Evolutionary conservation across 805 yeast genomes (phyloP), one percentile per base, ranked within the genome.

Genomic region (Metschnikowia baotianmanensis): DNA sequence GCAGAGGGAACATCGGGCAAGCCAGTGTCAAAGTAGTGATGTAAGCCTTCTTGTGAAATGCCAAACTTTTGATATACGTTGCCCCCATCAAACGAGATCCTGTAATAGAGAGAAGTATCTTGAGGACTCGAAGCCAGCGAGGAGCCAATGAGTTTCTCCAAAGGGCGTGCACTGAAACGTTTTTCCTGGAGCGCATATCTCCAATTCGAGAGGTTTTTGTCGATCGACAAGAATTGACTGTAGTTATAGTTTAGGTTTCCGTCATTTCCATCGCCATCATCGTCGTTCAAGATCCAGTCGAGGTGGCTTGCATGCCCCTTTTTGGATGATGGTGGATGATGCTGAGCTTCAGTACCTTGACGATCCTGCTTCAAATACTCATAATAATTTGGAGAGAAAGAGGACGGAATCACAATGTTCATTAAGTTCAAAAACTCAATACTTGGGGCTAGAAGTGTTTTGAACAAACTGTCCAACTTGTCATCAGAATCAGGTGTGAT

Each of bases 261-360:
- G 48, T 69, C 75, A 43, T 68, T 69, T 6, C 75, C 74, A 46
- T 69, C 75, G 17, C 75, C 75, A 46, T 68, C 75, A 46, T 69
- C 72, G 43, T 70, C 72, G 42, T 68, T 68, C 32, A 69, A 55
- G 18, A 69, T 67, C 71, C 72, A 67, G 44, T 69, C 74, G 21
- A 69, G 55, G 29, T 50, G 52, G 27, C 45, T 46, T n/a, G 48
- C 51, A 18, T 53, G 51, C 6, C 39, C 40, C 26, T 46, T 48
- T 25, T 43, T 44, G 11, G 42, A 18, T 7, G 38, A 9, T 3
- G 15, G 8, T 3, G 38, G 24, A 11, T 42, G 29, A 10, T 32
- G 20, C 3, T 25, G 44, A 16, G 33, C 31, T 7, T 35, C 31
- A 7, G 30, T 41, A n/a, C 38, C 38, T n/a, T 58, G 52, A 13